Evolutionary conservation across 163 green algal species (phyloP), one percentile per base, ranked within the genome.

Genomic region (Coccomyxa subellipsoidea): DNA sequence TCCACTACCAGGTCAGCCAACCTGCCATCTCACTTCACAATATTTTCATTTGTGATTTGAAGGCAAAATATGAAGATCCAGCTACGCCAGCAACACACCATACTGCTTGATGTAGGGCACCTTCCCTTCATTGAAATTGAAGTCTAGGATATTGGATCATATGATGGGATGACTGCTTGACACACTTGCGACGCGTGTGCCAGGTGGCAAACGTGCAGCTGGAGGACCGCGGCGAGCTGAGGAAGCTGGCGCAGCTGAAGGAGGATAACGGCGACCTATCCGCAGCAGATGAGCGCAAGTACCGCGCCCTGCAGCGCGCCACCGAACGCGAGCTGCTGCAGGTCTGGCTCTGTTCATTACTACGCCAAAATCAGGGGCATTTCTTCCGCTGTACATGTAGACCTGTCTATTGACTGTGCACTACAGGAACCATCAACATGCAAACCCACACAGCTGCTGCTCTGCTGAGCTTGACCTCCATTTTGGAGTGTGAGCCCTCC

Each of bases 231-330:
- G 79, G 91, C 31, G 86, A 97, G 84, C 93, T 98, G 82, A 85
- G 88, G 69, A 98, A 98, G 90, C 95, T 99, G 84, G 85, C 93
- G 76, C 85, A 94, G 72, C 90, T 98, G 36, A 96, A 94, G 85
- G 89, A 95, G 34, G 95, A 98, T 85, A 88, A 94, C 81, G 94
- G 94, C 1, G 95, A 97, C 73, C 91, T 99, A 75, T 93, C 87
- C 34, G 87, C 78, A 23, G 84, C 86, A 34, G 96, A 99, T 80
- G 96, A 99, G 88, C 95, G 96, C 81, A 95, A 96, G 87, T 95
- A 94, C 88, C 88, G 88, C 37, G 66, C 84, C 66, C 84, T 97
- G 73, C 88, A 90, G 76, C 84, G 90, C 35, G 77, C 78, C 29
- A 85, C 96, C 40, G 96, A 99, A 90, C 84, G 90, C 9, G 94